These are phyloP conservation scores for Ustilago hordei DNA, from an alignment of 1,284 basidiomycete species.

Conservation along the genomic window DNA sequence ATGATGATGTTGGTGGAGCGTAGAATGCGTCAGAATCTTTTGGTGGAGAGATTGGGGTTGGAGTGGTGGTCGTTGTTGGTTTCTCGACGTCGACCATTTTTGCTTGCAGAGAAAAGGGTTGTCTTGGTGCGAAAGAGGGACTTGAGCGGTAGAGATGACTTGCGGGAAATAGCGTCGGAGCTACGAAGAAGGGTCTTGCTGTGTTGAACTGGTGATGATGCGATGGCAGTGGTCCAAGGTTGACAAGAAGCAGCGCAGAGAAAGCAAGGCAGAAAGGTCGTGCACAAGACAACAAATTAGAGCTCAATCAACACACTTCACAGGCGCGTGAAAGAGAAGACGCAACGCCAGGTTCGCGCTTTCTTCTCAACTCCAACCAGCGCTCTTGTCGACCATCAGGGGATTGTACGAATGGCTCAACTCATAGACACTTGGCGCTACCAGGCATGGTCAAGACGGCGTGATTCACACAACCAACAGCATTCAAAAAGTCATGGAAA, in stretches of 20 bases:
- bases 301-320: not conserved
- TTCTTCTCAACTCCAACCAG: too few relatives aligned
- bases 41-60: not conserved
- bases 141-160: too few relatives aligned
- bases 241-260: not conserved
- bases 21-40: constrained; percentile 2
- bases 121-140: too few relatives aligned
- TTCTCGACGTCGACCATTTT: constrained; percentile 2
- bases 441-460: not conserved
- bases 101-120: too few relatives aligned
- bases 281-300: not conserved
- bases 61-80: not conserved
- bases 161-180: too few relatives aligned
- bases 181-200: too few relatives aligned
- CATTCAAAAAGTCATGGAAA: not conserved
- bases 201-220: not conserved
- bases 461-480: not conserved
- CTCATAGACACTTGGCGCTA: too few relatives aligned
- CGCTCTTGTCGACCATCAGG: too few relatives aligned
- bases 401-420: not conserved
- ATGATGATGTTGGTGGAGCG: constrained; percentile 30
- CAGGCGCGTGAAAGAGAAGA: not conserved
- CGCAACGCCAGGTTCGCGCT: too few relatives aligned
- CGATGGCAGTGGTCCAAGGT: not conserved
- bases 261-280: not conserved